Conservation (phyloP, 2,329 filamentous ascomycete species). For the Aspergillus novofumigatus region DNA sequence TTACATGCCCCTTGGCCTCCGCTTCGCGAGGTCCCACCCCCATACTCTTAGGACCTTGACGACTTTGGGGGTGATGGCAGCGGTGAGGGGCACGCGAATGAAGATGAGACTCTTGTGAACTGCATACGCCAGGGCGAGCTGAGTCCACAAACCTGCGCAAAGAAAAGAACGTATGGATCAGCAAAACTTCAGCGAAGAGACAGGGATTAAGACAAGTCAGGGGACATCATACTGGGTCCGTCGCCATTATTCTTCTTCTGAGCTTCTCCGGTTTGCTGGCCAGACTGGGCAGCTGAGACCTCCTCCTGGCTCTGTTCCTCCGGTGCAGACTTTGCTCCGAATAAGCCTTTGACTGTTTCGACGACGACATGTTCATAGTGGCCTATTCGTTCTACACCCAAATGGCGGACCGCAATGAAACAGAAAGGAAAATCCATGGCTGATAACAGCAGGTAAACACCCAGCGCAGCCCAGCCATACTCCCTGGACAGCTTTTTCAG, state of each 20-base stretch:
- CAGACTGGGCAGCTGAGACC: constrained; percentile 7
- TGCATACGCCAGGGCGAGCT: constrained; percentile 88
- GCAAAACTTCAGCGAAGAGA: background rate
- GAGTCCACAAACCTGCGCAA: constrained; percentile 65
- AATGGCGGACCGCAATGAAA: constrained; percentile 76
- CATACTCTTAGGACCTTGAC: constrained; percentile 80
- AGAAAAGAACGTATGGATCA: background rate
- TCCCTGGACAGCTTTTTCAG: constrained; percentile 82
- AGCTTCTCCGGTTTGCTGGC: constrained; percentile 58
- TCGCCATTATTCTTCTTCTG: constrained; percentile 58
- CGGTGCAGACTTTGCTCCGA: background rate
- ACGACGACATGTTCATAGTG: constrained; percentile 44
- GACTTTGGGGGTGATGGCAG: constrained; percentile 88
- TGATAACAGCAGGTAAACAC: constrained; percentile 81
- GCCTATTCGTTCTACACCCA: constrained; percentile 84
- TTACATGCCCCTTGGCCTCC: constrained; percentile 43
- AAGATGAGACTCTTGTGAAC: constrained; percentile 99
- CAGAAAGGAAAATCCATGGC: constrained; percentile 92
- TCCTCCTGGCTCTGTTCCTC: background rate
- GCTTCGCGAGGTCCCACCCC: constrained; percentile 94
- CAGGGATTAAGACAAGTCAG: background rate
- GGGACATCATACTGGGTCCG: constrained; percentile 64
- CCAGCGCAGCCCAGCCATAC: constrained; percentile 89
- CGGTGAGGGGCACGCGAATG: constrained; percentile 85
- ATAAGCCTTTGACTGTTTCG: constrained; percentile 30